Conservation (phyloP, 495 filamentous ascomycete genomes). For the Penicillium paradoxum region DNA sequence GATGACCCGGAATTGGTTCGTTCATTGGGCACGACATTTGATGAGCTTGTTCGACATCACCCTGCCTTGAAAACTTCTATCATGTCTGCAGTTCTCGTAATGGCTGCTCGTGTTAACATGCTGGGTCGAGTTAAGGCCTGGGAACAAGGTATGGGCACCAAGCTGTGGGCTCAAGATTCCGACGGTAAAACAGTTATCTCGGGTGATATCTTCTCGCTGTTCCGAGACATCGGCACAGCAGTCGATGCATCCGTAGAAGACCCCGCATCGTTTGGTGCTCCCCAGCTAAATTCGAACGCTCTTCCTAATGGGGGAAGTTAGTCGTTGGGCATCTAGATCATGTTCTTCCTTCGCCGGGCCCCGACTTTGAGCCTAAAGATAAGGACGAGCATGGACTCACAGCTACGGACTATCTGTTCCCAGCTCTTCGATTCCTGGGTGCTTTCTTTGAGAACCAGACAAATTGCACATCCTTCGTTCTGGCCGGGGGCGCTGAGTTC, state of each 20-base stretch:
- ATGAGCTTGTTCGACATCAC: slow-evolving; percentile 92
- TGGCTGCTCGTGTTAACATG: slow-evolving; percentile 71
- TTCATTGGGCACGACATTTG: slow-evolving; percentile 73
- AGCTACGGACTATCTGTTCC: slow-evolving; percentile 64
- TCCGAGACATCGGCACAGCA: slow-evolving; percentile 32
- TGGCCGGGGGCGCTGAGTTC: slow-evolving; percentile 73
- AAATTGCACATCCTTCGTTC: slow-evolving; percentile 70
- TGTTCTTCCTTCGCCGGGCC: slow-evolving; percentile 23
- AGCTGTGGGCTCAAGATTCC: slow-evolving; percentile 61
- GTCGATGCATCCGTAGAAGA: slow-evolving; percentile 26
- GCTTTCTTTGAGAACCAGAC: slow-evolving; percentile 72
- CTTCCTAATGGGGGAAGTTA: slow-evolving; percentile 38
- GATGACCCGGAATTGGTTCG: slow-evolving; percentile 54
- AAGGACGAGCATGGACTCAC: slow-evolving; percentile 46
- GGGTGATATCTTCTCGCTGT: slow-evolving; percentile 30
- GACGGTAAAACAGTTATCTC: slow-evolving; percentile 29
- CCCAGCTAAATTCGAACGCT: slow-evolving; percentile 24
- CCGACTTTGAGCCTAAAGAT: slow-evolving; percentile 42
- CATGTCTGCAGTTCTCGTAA: slow-evolving; percentile 71
- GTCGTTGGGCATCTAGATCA: slow-evolving; percentile 30
- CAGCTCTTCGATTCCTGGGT: slow-evolving; percentile 67
- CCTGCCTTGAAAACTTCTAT: slow-evolving; percentile 74
- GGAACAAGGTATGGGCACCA: slow-evolving; percentile 67
- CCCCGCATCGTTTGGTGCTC: slow-evolving; percentile 28
- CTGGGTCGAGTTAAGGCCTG: slow-evolving; percentile 64